Evolutionary conservation across 441 rosid species (phyloP).

Genomic region (Lepidium campestre): DNA sequence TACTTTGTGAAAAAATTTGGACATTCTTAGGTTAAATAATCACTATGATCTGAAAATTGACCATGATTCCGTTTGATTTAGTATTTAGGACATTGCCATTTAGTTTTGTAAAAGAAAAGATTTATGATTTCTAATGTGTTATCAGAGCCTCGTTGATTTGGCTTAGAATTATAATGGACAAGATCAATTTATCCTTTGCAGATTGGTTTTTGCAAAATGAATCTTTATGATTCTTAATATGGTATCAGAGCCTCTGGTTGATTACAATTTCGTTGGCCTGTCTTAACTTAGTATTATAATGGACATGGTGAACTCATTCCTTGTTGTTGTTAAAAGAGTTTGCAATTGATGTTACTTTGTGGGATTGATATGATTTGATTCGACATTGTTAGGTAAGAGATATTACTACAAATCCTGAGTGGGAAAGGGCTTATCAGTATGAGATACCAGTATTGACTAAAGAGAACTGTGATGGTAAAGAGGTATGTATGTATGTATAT

Average conservation of each 20-base stretch:
- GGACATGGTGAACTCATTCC: background rate
- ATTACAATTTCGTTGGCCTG: no score
- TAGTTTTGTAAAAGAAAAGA: no score
- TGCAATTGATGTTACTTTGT: background rate
- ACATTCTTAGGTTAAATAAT: background rate
- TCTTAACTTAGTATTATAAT: background rate
- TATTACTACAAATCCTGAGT: slow-evolving; percentile 68
- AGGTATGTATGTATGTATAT: slow-evolving; percentile 34
- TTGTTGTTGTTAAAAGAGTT: background rate
- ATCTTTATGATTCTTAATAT: no score
- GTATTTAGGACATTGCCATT: no score
- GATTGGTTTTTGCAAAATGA: background rate
- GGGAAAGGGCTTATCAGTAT: slow-evolving; percentile 80
- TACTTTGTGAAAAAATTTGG: background rate
- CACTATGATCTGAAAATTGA: no score
- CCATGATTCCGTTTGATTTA: no score
- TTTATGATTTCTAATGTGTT: background rate
- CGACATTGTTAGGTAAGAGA: slow-evolving; percentile 52
- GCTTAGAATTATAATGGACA: background rate
- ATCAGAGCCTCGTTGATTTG: background rate
- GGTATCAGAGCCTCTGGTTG: no score
- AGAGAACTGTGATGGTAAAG: slow-evolving; percentile 61
- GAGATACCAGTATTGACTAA: slow-evolving; percentile 80
- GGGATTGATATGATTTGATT: background rate
- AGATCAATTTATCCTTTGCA: background rate